phyloP scores from a whole-genome alignment of 768 basidiomycete genomes.

The Lactarius sp. region DNA sequence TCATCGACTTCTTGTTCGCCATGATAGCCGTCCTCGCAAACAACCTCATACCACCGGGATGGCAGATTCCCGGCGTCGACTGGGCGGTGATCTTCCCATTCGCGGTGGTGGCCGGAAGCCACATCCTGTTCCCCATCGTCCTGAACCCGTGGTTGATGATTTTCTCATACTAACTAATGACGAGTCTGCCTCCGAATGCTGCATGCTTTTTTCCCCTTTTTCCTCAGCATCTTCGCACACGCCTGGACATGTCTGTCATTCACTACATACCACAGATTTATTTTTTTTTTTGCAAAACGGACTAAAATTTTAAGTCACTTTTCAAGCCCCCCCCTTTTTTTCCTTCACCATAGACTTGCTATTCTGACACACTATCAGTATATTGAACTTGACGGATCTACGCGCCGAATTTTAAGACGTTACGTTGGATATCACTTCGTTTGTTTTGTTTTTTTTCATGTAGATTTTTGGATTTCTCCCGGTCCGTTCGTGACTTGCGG shows the following conservation, averaged over 20 bases:
- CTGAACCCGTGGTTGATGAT: constrained; percentile 90
- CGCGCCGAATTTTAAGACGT: neutral
- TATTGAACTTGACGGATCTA: too few species aligned
- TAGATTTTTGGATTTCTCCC: neutral
- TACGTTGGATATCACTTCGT: neutral
- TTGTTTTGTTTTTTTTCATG: too few species aligned
- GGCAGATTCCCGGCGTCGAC: constrained; percentile 54
- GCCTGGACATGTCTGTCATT: neutral
- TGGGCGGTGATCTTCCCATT: constrained; percentile 79
- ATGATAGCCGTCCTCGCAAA: constrained; percentile 54
- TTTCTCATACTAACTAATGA: constrained; percentile 48
- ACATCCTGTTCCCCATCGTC: constrained; percentile 76
- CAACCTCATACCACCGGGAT: constrained; percentile 54
- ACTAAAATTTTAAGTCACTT: too few species aligned
- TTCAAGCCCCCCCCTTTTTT: too few species aligned
- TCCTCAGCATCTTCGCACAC: neutral
- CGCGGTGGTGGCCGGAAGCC: constrained; percentile 56
- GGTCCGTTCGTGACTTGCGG: too few species aligned
- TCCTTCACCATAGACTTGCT: too few species aligned
- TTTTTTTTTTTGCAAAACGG: too few species aligned
- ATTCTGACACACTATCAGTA: too few species aligned
- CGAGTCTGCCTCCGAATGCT: neutral
- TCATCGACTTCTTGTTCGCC: constrained; percentile 48
- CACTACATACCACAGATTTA: too few species aligned
- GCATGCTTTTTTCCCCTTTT: neutral